Conservation (phyloP, 1,284 basidiomycete species). For the Phaffia rhodozyma region DNA sequence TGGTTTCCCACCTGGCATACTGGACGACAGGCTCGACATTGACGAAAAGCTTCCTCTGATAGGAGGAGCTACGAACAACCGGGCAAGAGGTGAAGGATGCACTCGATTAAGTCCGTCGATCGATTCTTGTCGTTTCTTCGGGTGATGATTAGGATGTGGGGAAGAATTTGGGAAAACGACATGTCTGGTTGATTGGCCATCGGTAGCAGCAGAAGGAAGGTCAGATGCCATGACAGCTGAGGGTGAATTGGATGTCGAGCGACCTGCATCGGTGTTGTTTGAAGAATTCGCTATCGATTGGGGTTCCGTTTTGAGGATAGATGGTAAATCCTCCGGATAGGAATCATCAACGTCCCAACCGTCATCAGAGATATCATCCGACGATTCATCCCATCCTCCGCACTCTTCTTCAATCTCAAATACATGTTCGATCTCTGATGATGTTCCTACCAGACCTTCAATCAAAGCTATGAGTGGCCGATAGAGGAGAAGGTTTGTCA, state of each 20-base stretch:
- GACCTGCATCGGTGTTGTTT: no score
- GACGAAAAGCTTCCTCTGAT: not conserved
- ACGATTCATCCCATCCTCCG: no score
- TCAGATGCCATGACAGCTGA: not conserved
- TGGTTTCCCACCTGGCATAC: not conserved
- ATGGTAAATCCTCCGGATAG: not conserved
- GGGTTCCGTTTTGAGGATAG: not conserved
- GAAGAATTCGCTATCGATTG: not conserved
- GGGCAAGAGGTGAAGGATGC: slow-evolving; percentile 14
- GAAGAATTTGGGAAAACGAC: slow-evolving; percentile 1
- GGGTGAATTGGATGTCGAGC: no score
- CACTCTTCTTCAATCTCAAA: slow-evolving; percentile 67
- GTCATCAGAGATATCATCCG: slow-evolving; percentile 1
- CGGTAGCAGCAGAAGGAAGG: not conserved
- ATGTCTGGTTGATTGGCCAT: not conserved
- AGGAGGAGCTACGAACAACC: not conserved
- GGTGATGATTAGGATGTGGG: not conserved
- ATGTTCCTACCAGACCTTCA: slow-evolving; percentile 58
- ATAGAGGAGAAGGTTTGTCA: not conserved
- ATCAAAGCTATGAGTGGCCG: slow-evolving; percentile 48
- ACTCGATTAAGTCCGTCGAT: slow-evolving; percentile 4
- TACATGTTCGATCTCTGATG: slow-evolving; percentile 61
- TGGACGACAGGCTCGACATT: not conserved
- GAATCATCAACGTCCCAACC: not conserved
- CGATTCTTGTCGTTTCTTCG: slow-evolving; percentile 4